Evolutionary conservation across 2,329 filamentous ascomycete genomes (phyloP), one percentile per base, ranked within the genome.

Genomic region (Colletotrichum spaethianum): DNA sequence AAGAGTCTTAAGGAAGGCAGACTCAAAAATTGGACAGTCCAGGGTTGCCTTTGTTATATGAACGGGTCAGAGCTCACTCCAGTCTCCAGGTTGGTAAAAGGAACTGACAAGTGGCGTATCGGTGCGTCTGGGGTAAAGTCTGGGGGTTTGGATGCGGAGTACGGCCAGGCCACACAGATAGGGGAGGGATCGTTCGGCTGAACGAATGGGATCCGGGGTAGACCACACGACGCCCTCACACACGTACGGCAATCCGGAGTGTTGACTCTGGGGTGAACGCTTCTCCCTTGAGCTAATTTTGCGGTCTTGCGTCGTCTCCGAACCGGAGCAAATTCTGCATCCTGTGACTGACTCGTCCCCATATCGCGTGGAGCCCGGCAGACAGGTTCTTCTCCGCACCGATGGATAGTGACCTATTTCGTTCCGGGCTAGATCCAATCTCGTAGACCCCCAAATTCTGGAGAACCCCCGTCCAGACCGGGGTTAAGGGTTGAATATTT

Each of bases 241-340:
- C 28, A 42, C 42, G 40, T 31, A 42, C 55, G 56, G 56, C 28
- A 48, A 56, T 40, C 38, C 28, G 36, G 31, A 62, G 38, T 40
- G 57, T 62, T 46, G 52, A 72, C 50, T 60, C 28, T 72, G 59
- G 70, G 70, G 65, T 72, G 70, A 72, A 72, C 60, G 66, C 70
- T 72, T 72, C 70, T 72, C 70, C 70, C 63, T 60, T 28, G n/a
- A 40, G 20, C 38, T 38, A 63, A 60, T 20, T 26, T 44, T 60
- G 44, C 55, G 56, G 70, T 31, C n/a, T 33, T 57, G 59, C 52
- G 52, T 31, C 44, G 65, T 11, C 66, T 72, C 70, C 70, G 59
- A 70, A 72, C 66, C 70, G 70, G 70, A 70, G 70, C 70, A 72
- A 56, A 72, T 46, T 72, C 70, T 72, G 65, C 70, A 64, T 11